phyloP scores from a whole-genome alignment of 2,329 filamentous ascomycete genomes.

The Lachnellula hyalina region DNA sequence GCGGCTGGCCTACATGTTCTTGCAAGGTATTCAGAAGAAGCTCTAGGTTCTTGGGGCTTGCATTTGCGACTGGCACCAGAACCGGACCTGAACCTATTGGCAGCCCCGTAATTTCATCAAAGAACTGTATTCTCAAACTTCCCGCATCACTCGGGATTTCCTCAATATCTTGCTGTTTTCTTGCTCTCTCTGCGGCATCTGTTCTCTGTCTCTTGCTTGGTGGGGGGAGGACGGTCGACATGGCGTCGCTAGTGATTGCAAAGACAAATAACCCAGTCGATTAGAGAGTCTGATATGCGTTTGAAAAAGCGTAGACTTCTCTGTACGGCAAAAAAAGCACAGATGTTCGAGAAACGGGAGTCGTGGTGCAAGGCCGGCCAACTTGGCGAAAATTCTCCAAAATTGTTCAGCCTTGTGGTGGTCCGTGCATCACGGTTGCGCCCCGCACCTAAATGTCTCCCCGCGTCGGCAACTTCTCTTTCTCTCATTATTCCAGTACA shows the following conservation, averaged over 20 bases:
- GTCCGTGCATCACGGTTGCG: slow-evolving; percentile 5
- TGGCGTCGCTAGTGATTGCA: slow-evolving; percentile 33
- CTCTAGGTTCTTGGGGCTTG: slow-evolving; percentile 84
- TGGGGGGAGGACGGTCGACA: slow-evolving; percentile 79
- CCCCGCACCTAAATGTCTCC: not conserved
- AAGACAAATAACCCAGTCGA: not conserved
- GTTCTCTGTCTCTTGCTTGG: slow-evolving; percentile 83
- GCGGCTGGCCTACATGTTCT: slow-evolving; percentile 51
- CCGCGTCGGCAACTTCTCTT: not conserved
- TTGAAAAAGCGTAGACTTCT: not conserved
- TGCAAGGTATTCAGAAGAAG: slow-evolving; percentile 80
- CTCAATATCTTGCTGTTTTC: slow-evolving; percentile 69
- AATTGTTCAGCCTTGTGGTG: slow-evolving; percentile 24
- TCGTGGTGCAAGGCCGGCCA: slow-evolving; percentile 1
- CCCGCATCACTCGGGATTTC: slow-evolving; percentile 64
- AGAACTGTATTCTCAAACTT: slow-evolving; percentile 79
- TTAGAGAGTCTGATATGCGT: not conserved
- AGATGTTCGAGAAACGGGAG: not conserved
- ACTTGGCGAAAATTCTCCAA: slow-evolving; percentile 12
- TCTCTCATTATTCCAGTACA: not conserved
- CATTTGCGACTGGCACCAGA: slow-evolving; percentile 75
- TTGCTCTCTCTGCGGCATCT: slow-evolving; percentile 64
- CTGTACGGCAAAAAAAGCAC: not conserved
- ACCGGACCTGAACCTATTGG: slow-evolving; percentile 56
- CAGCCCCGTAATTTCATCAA: slow-evolving; percentile 74